These are phyloP conservation scores for Populus alba DNA, from an alignment of 345 rosid genomes.

Conservation along the genomic window DNA sequence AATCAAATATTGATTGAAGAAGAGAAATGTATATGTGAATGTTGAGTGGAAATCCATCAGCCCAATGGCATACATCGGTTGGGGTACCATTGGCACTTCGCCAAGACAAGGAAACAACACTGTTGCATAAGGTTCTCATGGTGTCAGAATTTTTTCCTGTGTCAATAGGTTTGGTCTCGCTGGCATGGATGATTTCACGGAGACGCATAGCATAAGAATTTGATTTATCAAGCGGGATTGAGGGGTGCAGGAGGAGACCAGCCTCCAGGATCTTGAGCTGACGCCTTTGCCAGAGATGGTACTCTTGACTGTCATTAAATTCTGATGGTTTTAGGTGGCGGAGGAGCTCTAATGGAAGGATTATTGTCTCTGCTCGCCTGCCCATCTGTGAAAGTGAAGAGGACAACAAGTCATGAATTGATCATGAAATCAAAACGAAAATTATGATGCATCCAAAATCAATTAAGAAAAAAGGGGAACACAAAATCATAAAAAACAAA, in stretches of 20 bases:
- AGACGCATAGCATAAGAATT: slow-evolving; percentile 52
- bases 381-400: slow-evolving; percentile 48
- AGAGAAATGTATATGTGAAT: slow-evolving; percentile 59
- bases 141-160: slow-evolving; percentile 67
- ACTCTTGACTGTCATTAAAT: slow-evolving; percentile 63
- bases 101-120: slow-evolving; percentile 72
- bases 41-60: slow-evolving; percentile 86
- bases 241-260: slow-evolving; percentile 73
- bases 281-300: slow-evolving; percentile 78
- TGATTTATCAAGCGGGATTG: slow-evolving; percentile 62
- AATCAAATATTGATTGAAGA: slow-evolving; percentile 68
- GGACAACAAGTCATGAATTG: not conserved
- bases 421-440: not conserved
- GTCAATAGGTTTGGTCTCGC: slow-evolving; percentile 53
- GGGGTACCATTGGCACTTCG: slow-evolving; percentile 57
- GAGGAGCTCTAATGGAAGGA: slow-evolving; percentile 83
- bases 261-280: slow-evolving; percentile 75
- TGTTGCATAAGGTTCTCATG: slow-evolving; percentile 61
- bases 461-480: not conserved
- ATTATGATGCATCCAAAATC: not conserved
- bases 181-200: slow-evolving; percentile 50
- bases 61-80: slow-evolving; percentile 87
- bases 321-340: slow-evolving; percentile 80
- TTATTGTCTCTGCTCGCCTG: slow-evolving; percentile 76
- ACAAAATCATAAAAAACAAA: not conserved